phyloP scores from a whole-genome alignment of 2,329 filamentous ascomycete species.

The Botryosphaeria agaves region DNA sequence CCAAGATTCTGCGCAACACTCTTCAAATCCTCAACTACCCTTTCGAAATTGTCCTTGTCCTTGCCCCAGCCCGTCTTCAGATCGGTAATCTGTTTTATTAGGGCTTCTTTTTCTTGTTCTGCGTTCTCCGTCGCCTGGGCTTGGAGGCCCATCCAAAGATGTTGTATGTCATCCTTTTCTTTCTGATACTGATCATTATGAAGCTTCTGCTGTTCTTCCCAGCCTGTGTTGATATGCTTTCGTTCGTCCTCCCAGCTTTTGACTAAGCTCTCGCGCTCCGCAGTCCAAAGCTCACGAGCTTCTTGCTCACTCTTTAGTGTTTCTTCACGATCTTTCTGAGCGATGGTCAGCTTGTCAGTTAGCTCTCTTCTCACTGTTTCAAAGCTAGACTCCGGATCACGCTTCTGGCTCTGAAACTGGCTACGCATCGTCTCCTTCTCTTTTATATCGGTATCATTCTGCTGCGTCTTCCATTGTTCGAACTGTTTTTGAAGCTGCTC shows the following conservation, averaged over 20 bases:
- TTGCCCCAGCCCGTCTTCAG: constrained; percentile 10
- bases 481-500: constrained; percentile 11
- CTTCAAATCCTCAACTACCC: constrained; percentile 8
- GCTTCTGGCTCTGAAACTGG: constrained; percentile 15
- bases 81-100: not conserved
- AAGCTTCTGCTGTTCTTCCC: constrained; percentile 34
- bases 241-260: constrained; percentile 30
- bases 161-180: not conserved
- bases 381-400: constrained; percentile 23
- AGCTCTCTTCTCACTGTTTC: constrained; percentile 10
- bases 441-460: constrained; percentile 15
- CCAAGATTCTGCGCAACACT: constrained; percentile 20
- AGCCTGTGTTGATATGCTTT: constrained; percentile 30
- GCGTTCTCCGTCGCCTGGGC: not conserved
- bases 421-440: constrained; percentile 17
- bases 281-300: constrained; percentile 28
- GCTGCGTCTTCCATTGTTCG: constrained; percentile 12
- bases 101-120: not conserved
- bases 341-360: constrained; percentile 2
- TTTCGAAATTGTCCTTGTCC: constrained; percentile 9
- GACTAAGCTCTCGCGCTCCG: constrained; percentile 19
- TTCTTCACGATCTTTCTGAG: constrained; percentile 26
- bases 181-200: constrained; percentile 12
- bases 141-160: not conserved
- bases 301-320: constrained; percentile 28